Evolutionary conservation across 2,329 filamentous ascomycete genomes (phyloP), one percentile per base, ranked within the genome.

Genomic region (Ceratocystis eucalypticola): DNA sequence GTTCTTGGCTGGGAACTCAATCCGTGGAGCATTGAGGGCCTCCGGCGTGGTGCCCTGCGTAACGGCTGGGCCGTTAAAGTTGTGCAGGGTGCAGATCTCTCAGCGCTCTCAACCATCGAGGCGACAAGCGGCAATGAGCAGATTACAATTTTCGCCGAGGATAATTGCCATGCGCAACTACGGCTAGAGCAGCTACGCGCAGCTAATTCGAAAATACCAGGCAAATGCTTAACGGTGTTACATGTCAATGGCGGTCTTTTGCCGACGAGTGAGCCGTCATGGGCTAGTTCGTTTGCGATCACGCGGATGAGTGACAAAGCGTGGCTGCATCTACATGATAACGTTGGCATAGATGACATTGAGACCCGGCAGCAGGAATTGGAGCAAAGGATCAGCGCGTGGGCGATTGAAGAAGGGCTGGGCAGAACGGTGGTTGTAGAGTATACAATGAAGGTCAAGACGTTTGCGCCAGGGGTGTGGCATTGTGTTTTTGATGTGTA

Each of bases 1-100:
- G 87, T 96, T 1, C 78, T 94, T 53, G 89, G 91, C 71, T 97
- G 90, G 88, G 93, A 97, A 75, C 78, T 96, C 59, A 96, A 96
- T 74, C 87, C 88, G 0, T 89, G 92, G 87, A 91, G 87, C 70
- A 82, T 96, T 44, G 91, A 96, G 77, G 91, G 89, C 0, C 75
- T 97, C 72, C 80, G 85, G 30, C 83, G 89, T 70, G 93, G 91
- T 25, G 89, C 92, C 33, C 71, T 79, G 57, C 83, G 75, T 37
- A 92, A 92, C 72, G 81, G 82, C 48, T 91, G 87, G 85, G 75
- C 73, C 0, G 82, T 86, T 7, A 78, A 76, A 66, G 79, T 89
- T 15, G 75, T 89, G 0, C 71, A 73, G 15, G 74, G 73, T 0
- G 71, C 72, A 0, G 77, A 80, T 0, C 72, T 80, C 22, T 25